Percentiles rank a stretch among this genome's conserved stretches.
These are phyloP conservation scores for Tetradesmus lagerheimii DNA, from an alignment of 139 green algal genomes.

Conservation along the genomic window DNA sequence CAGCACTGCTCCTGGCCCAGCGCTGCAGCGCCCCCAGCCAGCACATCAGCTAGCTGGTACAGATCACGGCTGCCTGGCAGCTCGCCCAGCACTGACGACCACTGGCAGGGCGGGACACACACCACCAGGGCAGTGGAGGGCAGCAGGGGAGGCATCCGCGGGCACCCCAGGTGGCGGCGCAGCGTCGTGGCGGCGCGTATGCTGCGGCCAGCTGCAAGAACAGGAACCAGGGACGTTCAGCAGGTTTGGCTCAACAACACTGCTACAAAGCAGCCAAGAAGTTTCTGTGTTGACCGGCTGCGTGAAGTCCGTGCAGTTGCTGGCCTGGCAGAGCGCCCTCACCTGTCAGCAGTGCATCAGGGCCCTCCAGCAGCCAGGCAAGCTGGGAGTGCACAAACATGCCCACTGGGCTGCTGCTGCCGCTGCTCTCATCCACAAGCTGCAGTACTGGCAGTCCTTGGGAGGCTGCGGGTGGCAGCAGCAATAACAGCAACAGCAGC, in stretches of 20 bases:
- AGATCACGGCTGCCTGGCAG: background rate
- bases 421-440: background rate
- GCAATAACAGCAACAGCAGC: background rate
- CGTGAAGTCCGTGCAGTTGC: no score
- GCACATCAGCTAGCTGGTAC: background rate
- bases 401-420: background rate
- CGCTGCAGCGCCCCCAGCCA: background rate
- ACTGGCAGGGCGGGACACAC: background rate
- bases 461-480: background rate
- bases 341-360: slow-evolving; percentile 8
- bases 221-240: background rate
- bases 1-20: slow-evolving; percentile 8
- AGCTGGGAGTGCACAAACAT: slow-evolving; percentile 38
- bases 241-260: no score
- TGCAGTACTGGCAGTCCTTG: background rate
- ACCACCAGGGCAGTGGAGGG: background rate
- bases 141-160: slow-evolving; percentile 1
- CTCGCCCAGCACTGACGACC: background rate
- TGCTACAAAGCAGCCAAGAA: no score
- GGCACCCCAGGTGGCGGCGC: no score
- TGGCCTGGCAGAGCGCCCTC: background rate
- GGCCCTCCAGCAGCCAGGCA: background rate
- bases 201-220: background rate
- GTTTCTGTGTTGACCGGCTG: no score
- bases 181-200: background rate